Evolutionary conservation across 495 filamentous ascomycete genomes (phyloP).

Genomic region (Aspergillus avenaceus): DNA sequence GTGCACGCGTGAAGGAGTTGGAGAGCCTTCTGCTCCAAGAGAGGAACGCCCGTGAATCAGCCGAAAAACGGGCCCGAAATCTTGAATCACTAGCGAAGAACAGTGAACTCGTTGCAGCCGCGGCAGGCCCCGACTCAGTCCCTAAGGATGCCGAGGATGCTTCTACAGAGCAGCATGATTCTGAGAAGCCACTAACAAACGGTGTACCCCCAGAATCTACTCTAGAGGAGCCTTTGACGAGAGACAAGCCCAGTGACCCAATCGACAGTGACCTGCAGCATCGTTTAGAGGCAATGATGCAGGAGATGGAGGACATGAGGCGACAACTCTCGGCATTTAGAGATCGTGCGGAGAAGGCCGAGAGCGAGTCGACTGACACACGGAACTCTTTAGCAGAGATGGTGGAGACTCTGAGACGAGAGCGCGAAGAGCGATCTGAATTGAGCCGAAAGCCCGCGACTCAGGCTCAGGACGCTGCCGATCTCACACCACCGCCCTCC

Average conservation of each 20-base stretch:
- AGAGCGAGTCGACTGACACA: constrained; percentile 62
- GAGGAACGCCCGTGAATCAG: constrained; percentile 71
- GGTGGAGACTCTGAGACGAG: constrained; percentile 74
- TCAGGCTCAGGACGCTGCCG: constrained; percentile 5
- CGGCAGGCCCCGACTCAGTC: constrained; percentile 32
- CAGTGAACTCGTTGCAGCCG: constrained; percentile 15
- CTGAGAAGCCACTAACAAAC: constrained; percentile 6
- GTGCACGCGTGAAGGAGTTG: constrained; percentile 70
- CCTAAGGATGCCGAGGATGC: constrained; percentile 11
- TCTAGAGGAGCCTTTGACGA: constrained; percentile 34
- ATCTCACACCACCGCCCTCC: constrained; percentile 1
- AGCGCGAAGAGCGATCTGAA: constrained; percentile 41
- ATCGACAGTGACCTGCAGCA: constrained; percentile 54
- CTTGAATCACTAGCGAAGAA: constrained; percentile 50
- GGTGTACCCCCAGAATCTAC: constrained; percentile 12
- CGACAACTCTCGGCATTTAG: constrained; percentile 74
- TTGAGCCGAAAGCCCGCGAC: neutral
- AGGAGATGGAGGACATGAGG: constrained; percentile 80
- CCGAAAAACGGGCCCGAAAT: constrained; percentile 73
- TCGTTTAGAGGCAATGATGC: constrained; percentile 72
- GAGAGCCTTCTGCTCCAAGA: constrained; percentile 77
- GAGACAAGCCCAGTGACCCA: constrained; percentile 21
- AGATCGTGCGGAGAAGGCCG: constrained; percentile 72
- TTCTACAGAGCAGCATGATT: constrained; percentile 9
- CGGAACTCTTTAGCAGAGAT: constrained; percentile 80